Base-by-base conservation (phyloP, 2,329 filamentous ascomycete genomes). In the Ascochyta clinopodiicola region DNA sequence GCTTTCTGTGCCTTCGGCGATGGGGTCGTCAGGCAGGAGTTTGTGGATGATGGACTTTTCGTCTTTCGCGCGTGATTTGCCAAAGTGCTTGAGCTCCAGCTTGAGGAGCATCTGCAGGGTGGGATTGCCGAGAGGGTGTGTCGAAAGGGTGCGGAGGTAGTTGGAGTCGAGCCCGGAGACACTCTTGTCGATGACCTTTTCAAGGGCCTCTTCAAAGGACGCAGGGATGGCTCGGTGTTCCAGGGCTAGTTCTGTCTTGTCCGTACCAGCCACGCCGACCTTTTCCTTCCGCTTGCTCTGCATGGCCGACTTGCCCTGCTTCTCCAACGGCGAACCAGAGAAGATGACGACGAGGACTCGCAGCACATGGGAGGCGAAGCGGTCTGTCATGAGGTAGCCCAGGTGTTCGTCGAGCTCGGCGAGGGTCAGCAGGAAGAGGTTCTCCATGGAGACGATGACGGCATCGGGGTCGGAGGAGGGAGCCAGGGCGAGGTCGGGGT, bases 221-320 rank as follows among this genome's bases (percentile, higher is more conserved):
- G 85, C 83, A 0, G 95, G 95, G 0, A 98, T 91, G 1, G 82
- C 79, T 45, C 78, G 69, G 39, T 77, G 70, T 54, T 76, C 71
- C 10, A 76, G 48, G 0, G 66, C 61, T 29, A 62, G 55, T 17
- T 74, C 70, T 21, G 86, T 77, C 8, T 80, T 77, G 2, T 78
- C 72, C 4, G 79, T 78, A 2, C 83, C 81, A 2, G 79, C 79
- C 1, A 76, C 64, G 1, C 84, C 84, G 44, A 96, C 83, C 63
- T 90, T 88, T 76, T 98, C 93, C 77, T 98, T 98, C 78, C 88
- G 93, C 76, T 91, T 93, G 81, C 94, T 96, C 72, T 94, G 91
- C 42, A 97, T 78, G n/a, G 96, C 79, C 1, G 88, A 87, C 72
- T 88, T 88, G 52, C 60, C 67, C 57, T 70, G 64, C 53, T 89